Evolutionary conservation across 306 rosid genomes (phyloP).

Genomic region (Sophora flavescens): DNA sequence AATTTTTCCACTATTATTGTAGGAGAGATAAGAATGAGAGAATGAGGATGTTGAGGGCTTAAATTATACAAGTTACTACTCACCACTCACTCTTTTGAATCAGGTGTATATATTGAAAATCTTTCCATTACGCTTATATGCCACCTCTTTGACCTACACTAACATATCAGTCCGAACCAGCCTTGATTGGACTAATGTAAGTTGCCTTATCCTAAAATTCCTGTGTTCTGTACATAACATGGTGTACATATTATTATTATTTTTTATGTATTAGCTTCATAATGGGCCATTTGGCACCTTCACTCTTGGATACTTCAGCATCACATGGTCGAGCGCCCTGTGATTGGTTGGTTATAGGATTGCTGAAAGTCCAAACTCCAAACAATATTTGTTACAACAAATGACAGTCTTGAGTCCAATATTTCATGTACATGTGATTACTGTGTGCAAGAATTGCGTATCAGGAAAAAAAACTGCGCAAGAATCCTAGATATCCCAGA

Average conservation of each 20-base stretch:
- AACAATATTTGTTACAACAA: conserved; percentile 4
- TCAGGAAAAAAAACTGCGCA: not conserved
- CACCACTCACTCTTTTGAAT: conserved; percentile 40
- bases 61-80: conserved; percentile 13
- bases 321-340: conserved; percentile 19
- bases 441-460: not conserved
- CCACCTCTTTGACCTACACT: conserved; percentile 61
- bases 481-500: not conserved
- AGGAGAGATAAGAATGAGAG: conserved; percentile 2
- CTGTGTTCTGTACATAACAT: conserved; percentile 7
- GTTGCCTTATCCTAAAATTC: conserved; percentile 43
- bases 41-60: not conserved
- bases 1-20: not conserved
- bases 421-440: not conserved
- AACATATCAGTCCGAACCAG: conserved; percentile 57
- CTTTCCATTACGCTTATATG: conserved; percentile 73
- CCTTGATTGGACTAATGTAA: conserved; percentile 83
- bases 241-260: not conserved
- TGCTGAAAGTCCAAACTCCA: not conserved
- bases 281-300: conserved; percentile 13
- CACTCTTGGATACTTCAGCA: conserved; percentile 17
- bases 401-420: not conserved
- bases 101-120: conserved; percentile 87
- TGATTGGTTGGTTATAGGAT: conserved; percentile 15
- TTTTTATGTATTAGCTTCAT: not conserved